Conservation (phyloP, 768 basidiomycete genomes). For the Leccinum olivaceopallidum region DNA sequence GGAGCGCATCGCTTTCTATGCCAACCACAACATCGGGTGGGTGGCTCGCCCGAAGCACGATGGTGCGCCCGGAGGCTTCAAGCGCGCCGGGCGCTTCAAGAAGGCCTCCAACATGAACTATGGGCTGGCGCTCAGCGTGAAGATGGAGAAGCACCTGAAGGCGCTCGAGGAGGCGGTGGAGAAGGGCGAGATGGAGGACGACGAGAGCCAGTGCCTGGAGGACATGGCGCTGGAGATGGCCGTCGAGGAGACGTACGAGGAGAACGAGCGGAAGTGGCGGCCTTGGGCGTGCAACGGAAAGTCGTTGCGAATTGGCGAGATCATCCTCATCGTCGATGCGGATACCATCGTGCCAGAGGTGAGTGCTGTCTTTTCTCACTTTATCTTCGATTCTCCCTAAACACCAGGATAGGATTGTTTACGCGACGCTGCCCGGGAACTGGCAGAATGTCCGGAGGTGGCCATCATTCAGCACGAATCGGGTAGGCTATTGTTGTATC, state of each 20-base stretch:
- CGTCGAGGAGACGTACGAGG: conserved; percentile 69
- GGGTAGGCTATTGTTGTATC: conserved; percentile 33
- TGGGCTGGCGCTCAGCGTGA: conserved; percentile 48
- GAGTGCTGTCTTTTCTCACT: conserved; percentile 1
- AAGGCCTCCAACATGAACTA: conserved; percentile 95
- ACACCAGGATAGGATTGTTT: conserved; percentile 68
- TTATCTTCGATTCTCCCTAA: not conserved
- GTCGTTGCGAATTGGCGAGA: conserved; percentile 71
- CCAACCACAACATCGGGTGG: conserved; percentile 58
- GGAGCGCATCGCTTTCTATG: conserved; percentile 52
- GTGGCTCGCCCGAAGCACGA: conserved; percentile 57
- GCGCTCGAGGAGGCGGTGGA: conserved; percentile 47
- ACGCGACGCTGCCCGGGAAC: conserved; percentile 85
- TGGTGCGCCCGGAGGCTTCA: conserved; percentile 25
- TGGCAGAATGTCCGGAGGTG: conserved; percentile 79
- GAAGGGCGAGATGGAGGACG: conserved; percentile 42
- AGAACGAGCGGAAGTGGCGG: conserved; percentile 55
- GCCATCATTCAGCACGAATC: conserved; percentile 93
- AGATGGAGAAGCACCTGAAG: conserved; percentile 37
- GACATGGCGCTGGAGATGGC: conserved; percentile 72
- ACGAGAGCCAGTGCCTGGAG: conserved; percentile 47
- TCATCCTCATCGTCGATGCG: conserved; percentile 85
- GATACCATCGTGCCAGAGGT: conserved; percentile 85
- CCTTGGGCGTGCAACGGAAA: conserved; percentile 82
- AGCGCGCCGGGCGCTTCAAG: conserved; percentile 79